These are phyloP conservation scores for Senecio squalidus DNA, from an alignment of 140 eudicot genomes.

Conservation along the genomic window DNA sequence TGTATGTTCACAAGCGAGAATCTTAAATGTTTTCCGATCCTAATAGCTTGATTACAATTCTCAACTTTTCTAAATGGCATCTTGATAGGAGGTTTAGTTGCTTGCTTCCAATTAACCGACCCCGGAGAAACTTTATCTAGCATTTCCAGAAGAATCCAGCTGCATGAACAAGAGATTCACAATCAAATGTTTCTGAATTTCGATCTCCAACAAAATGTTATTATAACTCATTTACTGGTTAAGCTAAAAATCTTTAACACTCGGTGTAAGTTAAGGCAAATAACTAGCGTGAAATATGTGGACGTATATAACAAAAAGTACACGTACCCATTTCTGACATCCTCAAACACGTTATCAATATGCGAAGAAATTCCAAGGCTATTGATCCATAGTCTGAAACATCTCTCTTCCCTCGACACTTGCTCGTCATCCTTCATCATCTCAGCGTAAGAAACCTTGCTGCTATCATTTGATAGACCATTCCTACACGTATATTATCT, in stretches of 20 bases:
- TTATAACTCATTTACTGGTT: too few relatives aligned
- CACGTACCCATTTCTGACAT: slow-evolving; percentile 80
- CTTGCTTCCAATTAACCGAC: slow-evolving; percentile 85
- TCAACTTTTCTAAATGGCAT: slow-evolving; percentile 98
- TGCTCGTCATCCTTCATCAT: slow-evolving; percentile 95
- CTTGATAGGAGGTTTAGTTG: slow-evolving; percentile 93
- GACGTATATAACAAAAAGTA: background rate
- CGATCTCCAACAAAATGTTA: slow-evolving; percentile 11
- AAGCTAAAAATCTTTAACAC: too few relatives aligned
- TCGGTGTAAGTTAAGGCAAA: too few relatives aligned
- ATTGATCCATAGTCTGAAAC: slow-evolving; percentile 92
- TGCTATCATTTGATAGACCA: slow-evolving; percentile 93
- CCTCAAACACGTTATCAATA: slow-evolving; percentile 82
- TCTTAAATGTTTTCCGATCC: slow-evolving; percentile 74
- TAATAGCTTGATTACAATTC: slow-evolving; percentile 87
- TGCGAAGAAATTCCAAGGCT: slow-evolving; percentile 78
- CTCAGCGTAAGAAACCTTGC: slow-evolving; percentile 82
- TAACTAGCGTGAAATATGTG: background rate
- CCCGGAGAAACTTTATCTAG: slow-evolving; percentile 89
- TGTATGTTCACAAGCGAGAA: slow-evolving; percentile 89
- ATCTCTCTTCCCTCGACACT: slow-evolving; percentile 92
- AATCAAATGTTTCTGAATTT: slow-evolving; percentile 19
- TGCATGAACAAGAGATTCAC: slow-evolving; percentile 45
- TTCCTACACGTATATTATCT: slow-evolving; percentile 45
- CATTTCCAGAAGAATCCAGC: slow-evolving; percentile 89